Base-by-base conservation (phyloP, 306 rosid species). In the Coriaria nepalensis region DNA sequence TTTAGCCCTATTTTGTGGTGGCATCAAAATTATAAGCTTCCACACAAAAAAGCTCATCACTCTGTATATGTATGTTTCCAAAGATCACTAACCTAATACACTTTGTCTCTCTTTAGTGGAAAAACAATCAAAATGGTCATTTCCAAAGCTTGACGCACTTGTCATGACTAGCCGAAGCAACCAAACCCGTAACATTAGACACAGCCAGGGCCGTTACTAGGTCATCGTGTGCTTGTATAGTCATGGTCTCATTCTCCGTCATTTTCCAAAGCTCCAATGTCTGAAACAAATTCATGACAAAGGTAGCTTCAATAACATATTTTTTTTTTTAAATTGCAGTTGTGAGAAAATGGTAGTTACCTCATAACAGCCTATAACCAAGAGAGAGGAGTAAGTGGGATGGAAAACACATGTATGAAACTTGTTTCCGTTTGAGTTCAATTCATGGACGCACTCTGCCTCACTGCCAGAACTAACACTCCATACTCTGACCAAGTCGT, bases 121-220 rank as follows among this genome's bases (percentile, higher is more conserved):
- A 20, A 20, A 20, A 20, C 29, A 20, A 20, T 1, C 29, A 20
- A 20, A 20, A 20, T 20, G 29, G 29, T 71, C 78, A 83, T 68
- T 78, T 79, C 96, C 96, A 88, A 36, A 88, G 52, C 68, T 76
- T 88, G 68, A 83, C 73, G 11, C 54, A 53, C 50, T 62, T 68
- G 65, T 80, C 93, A 40, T 78, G 83, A 63, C 94, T 79, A 13
- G 77, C 72, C 13, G 96, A 79, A 63, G 93, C 96, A 51, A 86
- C 63, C 66, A 86, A 33, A 32, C 84, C 82, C 10, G 68, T 48
- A 48, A 44, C 69, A 32, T 40, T 60, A 13, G 94, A 78, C 6
- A 60, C 82, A 9, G 93, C 88, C 76, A 83, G 52, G 10, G 83
- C 63, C 15, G 95, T 67, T 15, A 83, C 73, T 39, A 62, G 65